Evolutionary conservation across 306 rosid genomes (phyloP).

Genomic region (Cicer judaicum): DNA sequence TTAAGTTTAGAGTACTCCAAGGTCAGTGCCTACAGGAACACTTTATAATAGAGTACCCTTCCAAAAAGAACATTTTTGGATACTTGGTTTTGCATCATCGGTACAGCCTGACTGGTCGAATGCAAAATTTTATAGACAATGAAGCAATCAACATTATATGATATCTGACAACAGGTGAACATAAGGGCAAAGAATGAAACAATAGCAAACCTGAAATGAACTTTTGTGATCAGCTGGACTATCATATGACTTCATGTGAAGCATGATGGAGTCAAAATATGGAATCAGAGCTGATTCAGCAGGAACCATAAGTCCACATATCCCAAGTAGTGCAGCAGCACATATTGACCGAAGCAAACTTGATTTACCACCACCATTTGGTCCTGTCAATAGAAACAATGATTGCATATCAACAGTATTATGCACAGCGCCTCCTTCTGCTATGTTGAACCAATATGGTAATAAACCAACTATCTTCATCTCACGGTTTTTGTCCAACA

Average conservation of each 20-base stretch:
- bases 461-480: constrained; percentile 81
- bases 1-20: neutral
- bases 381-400: constrained; percentile 91
- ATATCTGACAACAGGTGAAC: constrained; percentile 8
- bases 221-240: constrained; percentile 98
- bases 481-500: constrained; percentile 47
- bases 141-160: constrained; percentile 6
- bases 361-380: constrained; percentile 98
- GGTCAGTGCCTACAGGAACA: neutral
- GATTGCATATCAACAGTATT: constrained; percentile 89
- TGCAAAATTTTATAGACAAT: neutral
- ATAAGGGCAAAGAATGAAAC: constrained; percentile 30
- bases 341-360: constrained; percentile 91
- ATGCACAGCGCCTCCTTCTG: constrained; percentile 82
- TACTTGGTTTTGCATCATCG: neutral
- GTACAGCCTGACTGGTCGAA: neutral
- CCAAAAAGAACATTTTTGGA: neutral
- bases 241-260: constrained; percentile 96
- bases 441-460: constrained; percentile 87
- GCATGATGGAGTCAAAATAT: constrained; percentile 81
- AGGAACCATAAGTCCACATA: constrained; percentile 93
- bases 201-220: constrained; percentile 79
- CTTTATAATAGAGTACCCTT: neutral
- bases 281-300: constrained; percentile 88
- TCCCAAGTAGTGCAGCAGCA: constrained; percentile 92